A percentile compares a stretch with the other conserved stretches of the same genome.
Conservation (phyloP, 495 filamentous ascomycete species). For the Immersiella caudata region DNA sequence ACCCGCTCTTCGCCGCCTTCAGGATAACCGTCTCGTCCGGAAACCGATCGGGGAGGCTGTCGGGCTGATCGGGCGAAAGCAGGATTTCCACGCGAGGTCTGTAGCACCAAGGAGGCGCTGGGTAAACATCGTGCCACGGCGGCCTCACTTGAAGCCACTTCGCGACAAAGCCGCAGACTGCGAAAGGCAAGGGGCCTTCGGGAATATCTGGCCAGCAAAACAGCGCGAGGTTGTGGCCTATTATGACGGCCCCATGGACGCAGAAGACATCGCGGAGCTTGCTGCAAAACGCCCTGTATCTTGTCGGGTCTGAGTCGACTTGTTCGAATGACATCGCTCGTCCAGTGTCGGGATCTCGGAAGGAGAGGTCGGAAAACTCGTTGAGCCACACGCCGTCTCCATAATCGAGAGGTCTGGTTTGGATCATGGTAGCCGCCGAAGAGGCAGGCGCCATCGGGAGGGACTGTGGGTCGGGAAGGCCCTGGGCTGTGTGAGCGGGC, state of each 20-base stretch:
- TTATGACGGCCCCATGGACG: background rate
- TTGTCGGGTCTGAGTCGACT: background rate
- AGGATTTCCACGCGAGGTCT: too few relatives aligned
- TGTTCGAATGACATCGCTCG: background rate
- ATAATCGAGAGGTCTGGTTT: background rate
- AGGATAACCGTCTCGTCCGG: too few relatives aligned
- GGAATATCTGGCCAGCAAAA: background rate
- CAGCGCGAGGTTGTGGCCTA: background rate
- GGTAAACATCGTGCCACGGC: too few relatives aligned
- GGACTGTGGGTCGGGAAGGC: background rate
- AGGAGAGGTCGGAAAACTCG: background rate
- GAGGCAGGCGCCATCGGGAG: too few relatives aligned
- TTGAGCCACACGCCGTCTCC: background rate
- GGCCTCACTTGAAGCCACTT: too few relatives aligned
- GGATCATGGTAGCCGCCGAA: background rate
- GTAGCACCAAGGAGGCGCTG: too few relatives aligned
- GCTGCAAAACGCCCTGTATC: background rate
- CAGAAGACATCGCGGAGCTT: background rate
- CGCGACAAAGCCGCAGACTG: background rate
- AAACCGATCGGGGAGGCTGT: too few relatives aligned
- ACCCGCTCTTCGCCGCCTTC: too few relatives aligned
- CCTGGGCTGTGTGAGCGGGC: too few relatives aligned
- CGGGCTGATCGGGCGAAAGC: too few relatives aligned
- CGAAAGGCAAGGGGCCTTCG: background rate
- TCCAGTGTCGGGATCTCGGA: background rate